Evolutionary conservation across 2,329 filamentous ascomycete species (phyloP).

Genomic region (Torrubiella hemipterigena): DNA sequence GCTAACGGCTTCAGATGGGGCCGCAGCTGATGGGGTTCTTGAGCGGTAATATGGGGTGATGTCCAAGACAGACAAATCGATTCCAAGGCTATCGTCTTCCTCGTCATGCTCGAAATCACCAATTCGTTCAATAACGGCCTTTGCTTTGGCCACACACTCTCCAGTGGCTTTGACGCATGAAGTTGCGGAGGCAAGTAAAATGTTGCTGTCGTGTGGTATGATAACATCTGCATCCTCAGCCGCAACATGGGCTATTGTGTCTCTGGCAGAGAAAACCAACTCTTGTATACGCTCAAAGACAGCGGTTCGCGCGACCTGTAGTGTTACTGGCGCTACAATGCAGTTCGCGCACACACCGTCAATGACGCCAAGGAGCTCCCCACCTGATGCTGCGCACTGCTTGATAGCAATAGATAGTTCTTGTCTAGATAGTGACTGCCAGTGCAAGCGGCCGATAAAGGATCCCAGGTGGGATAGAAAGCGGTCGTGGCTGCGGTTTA

Average conservation of each 20-base stretch:
- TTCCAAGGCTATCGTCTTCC: conserved; percentile 40
- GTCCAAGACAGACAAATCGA: conserved; percentile 42
- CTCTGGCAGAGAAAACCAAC: conserved; percentile 68
- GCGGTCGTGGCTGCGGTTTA: conserved; percentile 70
- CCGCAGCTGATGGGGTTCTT: conserved; percentile 18
- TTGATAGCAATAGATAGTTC: conserved; percentile 75
- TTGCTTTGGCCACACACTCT: conserved; percentile 81
- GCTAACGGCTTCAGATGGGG: conserved; percentile 23
- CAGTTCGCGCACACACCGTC: conserved; percentile 75
- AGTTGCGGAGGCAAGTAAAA: conserved; percentile 67
- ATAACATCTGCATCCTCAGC: conserved; percentile 66
- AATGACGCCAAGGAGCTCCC: conserved; percentile 65
- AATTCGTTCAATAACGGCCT: conserved; percentile 73
- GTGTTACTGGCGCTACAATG: conserved; percentile 49
- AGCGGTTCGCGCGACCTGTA: conserved; percentile 57
- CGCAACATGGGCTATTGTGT: conserved; percentile 61
- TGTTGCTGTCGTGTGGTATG: conserved; percentile 65
- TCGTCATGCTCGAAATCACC: conserved; percentile 85
- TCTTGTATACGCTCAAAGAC: conserved; percentile 75
- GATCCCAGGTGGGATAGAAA: conserved; percentile 86
- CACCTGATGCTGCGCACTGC: conserved; percentile 72
- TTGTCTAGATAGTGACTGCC: conserved; percentile 81
- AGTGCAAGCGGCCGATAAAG: conserved; percentile 79
- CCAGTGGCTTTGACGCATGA: conserved; percentile 82
- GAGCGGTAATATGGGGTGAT: conserved; percentile 21